Evolutionary conservation across 192 early-diverging fungal genomes (phyloP), one percentile per base, ranked within the genome.

Genomic region (Diversispora epigaea): DNA sequence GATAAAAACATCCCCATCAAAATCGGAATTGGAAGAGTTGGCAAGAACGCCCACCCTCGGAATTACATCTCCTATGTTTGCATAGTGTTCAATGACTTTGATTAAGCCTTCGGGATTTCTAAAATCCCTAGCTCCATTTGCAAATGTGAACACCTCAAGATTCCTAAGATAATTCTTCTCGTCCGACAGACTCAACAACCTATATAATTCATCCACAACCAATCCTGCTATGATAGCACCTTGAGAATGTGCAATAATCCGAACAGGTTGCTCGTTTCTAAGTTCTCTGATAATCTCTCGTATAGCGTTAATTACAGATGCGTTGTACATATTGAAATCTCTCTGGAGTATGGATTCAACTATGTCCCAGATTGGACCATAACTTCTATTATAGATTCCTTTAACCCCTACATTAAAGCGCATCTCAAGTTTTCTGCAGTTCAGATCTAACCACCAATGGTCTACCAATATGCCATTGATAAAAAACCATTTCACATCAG

Each of bases 71-170:
- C 21, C 14, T 22, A 19, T 56, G 15, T 71, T 71, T 41, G 39
- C 68, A 55, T 71, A 71, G 17, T 71, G 68, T 43, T 71, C 68
- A n/a, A 71, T 71, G 1, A 32, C 5, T 41, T 8, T 17, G 7
- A 71, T 22, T 3, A 71, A n/a, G 39, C 19, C 19, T 17, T 12
- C 11, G 2, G 68, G 68, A 7, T 71, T 71, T 41, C 4, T 10
- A 6, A 71, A 71, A 9, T 71, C 68, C 40, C 68, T 40, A 25
- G 25, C 22, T 41, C 5, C 52, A 71, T 40, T 71, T 40, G 50
- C 68, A 3, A 71, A 71, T 5, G 68, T 71, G 25, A 56, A 43
- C 17, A 71, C 68, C n/a, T 56, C 39, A 6, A 71, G 68, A 56
- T 71, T 71, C 15, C n/a, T 71, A 19, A 71, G 39, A 56, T 7